These are phyloP conservation scores for Ustilago shanxiensis DNA, from an alignment of 1,284 basidiomycete genomes.

Conservation along the genomic window DNA sequence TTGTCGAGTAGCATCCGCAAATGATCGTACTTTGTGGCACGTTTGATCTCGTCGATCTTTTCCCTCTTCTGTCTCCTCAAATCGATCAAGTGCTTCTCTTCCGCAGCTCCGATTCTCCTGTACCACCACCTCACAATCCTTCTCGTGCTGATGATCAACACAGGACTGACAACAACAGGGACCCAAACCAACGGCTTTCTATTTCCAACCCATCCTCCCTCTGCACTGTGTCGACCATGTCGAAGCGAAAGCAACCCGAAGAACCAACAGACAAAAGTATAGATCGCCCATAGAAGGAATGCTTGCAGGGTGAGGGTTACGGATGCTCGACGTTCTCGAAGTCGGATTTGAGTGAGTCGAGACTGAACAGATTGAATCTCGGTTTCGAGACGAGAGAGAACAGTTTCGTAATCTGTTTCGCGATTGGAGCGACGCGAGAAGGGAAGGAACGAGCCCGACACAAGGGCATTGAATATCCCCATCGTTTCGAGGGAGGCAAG, in stretches of 20 bases:
- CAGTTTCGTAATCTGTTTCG: slow-evolving; percentile 73
- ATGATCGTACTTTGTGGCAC: slow-evolving; percentile 93
- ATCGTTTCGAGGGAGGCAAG: slow-evolving; percentile 13
- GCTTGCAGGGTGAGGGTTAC: slow-evolving; percentile 86
- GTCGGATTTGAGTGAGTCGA: slow-evolving; percentile 85
- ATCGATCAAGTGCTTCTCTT: slow-evolving; percentile 83
- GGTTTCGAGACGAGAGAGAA: slow-evolving; percentile 72
- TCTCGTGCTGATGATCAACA: slow-evolving; percentile 79
- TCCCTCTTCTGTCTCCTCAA: slow-evolving; percentile 84
- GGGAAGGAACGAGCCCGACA: slow-evolving; percentile 42
- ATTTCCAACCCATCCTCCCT: not conserved
- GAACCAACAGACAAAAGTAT: slow-evolving; percentile 85
- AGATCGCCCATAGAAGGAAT: slow-evolving; percentile 82
- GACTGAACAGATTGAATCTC: slow-evolving; percentile 76
- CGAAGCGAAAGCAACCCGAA: slow-evolving; percentile 36
- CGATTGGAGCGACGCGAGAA: slow-evolving; percentile 43
- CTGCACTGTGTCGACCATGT: slow-evolving; percentile 2
- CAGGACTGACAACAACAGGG: slow-evolving; percentile 43
- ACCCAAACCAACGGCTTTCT: slow-evolving; percentile 33
- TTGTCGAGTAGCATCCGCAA: slow-evolving; percentile 89
- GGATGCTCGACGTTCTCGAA: slow-evolving; percentile 85
- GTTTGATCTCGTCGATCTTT: slow-evolving; percentile 96
- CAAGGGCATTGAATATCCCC: slow-evolving; percentile 55
- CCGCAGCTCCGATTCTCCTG: slow-evolving; percentile 82
- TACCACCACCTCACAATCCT: slow-evolving; percentile 90